Percentiles rank a stretch among this genome's conserved stretches.
Conservation (phyloP, 306 rosid species). For the Purshia tridentata region DNA sequence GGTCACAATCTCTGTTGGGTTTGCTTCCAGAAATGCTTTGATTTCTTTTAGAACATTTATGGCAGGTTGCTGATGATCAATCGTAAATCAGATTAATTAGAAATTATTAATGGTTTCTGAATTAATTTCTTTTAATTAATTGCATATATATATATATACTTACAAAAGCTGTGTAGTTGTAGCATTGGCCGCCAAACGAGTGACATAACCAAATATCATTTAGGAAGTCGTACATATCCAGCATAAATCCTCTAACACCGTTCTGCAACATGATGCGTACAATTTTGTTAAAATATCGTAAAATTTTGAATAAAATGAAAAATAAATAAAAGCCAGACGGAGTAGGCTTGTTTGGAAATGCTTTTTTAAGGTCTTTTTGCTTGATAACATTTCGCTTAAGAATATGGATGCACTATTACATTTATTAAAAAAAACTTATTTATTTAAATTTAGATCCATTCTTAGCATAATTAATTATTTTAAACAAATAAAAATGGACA, state of each 20-base stretch:
- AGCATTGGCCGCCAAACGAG: constrained; percentile 65
- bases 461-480: too few relatives aligned
- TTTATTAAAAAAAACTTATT: too few relatives aligned
- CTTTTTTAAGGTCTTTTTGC: too few relatives aligned
- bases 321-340: background rate
- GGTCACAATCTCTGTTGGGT: constrained; percentile 80
- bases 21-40: constrained; percentile 67
- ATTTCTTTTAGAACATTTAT: constrained; percentile 71
- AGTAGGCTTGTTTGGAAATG: too few relatives aligned
- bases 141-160: constrained; percentile 36
- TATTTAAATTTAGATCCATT: too few relatives aligned
- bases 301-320: background rate
- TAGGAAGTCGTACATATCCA: constrained; percentile 81
- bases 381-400: too few relatives aligned
- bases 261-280: constrained; percentile 51
- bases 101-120: background rate
- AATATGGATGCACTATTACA: too few relatives aligned
- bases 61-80: constrained; percentile 72
- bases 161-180: constrained; percentile 89
- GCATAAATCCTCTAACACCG: constrained; percentile 90
- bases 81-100: background rate
- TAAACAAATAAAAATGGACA: too few relatives aligned
- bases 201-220: constrained; percentile 92
- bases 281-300: constrained; percentile 14
- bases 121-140: background rate